phyloP scores from a whole-genome alignment of 2,329 filamentous ascomycete genomes.

The Trichoderma citrinoviride region DNA sequence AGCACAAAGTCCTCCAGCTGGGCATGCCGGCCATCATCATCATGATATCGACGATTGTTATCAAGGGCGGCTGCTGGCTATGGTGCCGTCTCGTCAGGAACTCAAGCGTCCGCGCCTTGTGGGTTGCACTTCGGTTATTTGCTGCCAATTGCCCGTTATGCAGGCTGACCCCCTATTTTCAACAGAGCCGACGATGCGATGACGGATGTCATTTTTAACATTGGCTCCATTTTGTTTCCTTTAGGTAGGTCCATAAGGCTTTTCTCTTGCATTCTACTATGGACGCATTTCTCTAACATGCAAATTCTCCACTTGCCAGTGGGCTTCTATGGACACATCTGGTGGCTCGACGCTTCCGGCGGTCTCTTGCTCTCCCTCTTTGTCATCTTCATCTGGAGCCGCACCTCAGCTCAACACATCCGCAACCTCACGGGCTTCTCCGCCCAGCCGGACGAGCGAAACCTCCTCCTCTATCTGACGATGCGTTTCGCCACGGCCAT shows the following conservation, averaged over 20 bases:
- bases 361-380: constrained; percentile 74
- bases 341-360: constrained; percentile 81
- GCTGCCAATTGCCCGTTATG: background rate
- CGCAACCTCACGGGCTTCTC: constrained; percentile 77
- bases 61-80: constrained; percentile 80
- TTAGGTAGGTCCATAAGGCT: constrained; percentile 48
- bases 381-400: constrained; percentile 77
- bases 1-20: constrained; percentile 70
- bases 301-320: constrained; percentile 40
- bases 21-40: constrained; percentile 70
- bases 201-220: constrained; percentile 87
- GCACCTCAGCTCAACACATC: constrained; percentile 72
- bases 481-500: constrained; percentile 93
- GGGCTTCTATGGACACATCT: constrained; percentile 71
- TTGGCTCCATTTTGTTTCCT: constrained; percentile 83
- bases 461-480: constrained; percentile 82
- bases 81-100: constrained; percentile 87
- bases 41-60: constrained; percentile 76
- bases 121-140: constrained; percentile 32
- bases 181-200: constrained; percentile 50
- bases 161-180: constrained; percentile 19
- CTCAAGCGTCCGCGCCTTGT: constrained; percentile 77
- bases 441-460: constrained; percentile 76
- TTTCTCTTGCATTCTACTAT: too few species aligned
- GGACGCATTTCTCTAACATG: background rate